These are phyloP conservation scores for Hanseniaspora vineae DNA, from an alignment of 805 yeast genomes.

Conservation along the genomic window DNA sequence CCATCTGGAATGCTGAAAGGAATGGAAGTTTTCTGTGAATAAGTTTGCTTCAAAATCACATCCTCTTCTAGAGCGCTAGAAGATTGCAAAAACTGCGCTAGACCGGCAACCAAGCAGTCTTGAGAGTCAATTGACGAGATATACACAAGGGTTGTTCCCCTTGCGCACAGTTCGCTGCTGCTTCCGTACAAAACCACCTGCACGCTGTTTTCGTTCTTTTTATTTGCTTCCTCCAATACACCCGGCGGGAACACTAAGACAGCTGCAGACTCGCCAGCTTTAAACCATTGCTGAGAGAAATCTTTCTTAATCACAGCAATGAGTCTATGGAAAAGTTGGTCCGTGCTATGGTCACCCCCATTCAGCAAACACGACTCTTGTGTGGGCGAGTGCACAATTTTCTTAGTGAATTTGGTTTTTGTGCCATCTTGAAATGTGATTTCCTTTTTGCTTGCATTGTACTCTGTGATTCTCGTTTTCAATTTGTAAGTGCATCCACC, in stretches of 20 bases:
- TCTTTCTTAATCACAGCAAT: constrained; percentile 58
- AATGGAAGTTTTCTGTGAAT: too few species aligned
- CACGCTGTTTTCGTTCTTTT: constrained; percentile 53
- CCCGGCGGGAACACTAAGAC: constrained; percentile 87
- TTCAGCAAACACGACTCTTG: constrained; percentile 19
- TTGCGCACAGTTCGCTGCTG: constrained; percentile 77
- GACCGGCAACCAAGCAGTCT: constrained; percentile 62
- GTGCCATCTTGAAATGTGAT: constrained; percentile 72
- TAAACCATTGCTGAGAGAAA: constrained; percentile 72
- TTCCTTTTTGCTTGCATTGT: constrained; percentile 50
- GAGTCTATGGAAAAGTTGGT: background rate
- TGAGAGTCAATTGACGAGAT: constrained; percentile 67
- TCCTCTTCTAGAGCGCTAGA: too few species aligned
- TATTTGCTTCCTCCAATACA: constrained; percentile 40
- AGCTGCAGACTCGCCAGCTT: constrained; percentile 71
- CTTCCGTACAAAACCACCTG: constrained; percentile 82
- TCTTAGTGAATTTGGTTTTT: constrained; percentile 37
- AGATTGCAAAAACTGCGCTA: constrained; percentile 26
- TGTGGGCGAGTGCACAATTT: constrained; percentile 31
- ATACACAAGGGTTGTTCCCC: constrained; percentile 86
- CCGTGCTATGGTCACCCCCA: too few species aligned
- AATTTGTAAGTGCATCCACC: constrained; percentile 92
- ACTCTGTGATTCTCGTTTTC: constrained; percentile 50
- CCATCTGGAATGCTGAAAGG: too few species aligned
- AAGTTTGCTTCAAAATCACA: too few species aligned